Conservation (phyloP, 106 monocot genomes). For the Iris macrosiphon region DNA sequence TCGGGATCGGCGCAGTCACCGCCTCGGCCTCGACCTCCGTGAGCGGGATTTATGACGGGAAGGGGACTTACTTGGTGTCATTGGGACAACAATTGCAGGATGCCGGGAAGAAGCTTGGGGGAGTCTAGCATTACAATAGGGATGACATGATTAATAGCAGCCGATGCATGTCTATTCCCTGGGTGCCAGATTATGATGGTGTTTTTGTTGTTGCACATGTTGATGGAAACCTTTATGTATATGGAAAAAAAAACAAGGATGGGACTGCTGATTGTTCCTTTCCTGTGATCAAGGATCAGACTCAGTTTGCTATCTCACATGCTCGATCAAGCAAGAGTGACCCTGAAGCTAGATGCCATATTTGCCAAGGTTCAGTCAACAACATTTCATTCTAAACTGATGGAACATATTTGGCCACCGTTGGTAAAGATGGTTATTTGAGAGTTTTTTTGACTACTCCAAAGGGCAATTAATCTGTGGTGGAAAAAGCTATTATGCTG, state of each 20-base stretch:
- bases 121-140: too few relatives aligned
- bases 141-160: too few relatives aligned
- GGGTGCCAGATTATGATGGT: too few relatives aligned
- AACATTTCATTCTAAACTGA: constrained; percentile 82
- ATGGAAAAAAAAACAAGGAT: constrained; percentile 48
- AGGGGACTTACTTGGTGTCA: too few relatives aligned
- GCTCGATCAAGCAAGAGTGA: constrained; percentile 79
- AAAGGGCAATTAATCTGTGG: constrained; percentile 86
- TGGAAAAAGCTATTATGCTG: constrained; percentile 98
- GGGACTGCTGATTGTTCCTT: constrained; percentile 58
- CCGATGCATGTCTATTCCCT: too few relatives aligned
- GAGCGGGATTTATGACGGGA: too few relatives aligned
- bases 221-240: too few relatives aligned
- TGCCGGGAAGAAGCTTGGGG: too few relatives aligned
- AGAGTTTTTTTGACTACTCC: constrained; percentile 89
- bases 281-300: constrained; percentile 54
- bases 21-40: too few relatives aligned
- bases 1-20: too few relatives aligned
- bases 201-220: too few relatives aligned
- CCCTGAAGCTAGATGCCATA: constrained; percentile 89
- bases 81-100: too few relatives aligned
- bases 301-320: constrained; percentile 56
- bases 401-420: constrained; percentile 75
- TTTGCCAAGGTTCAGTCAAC: constrained; percentile 94
- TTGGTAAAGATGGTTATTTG: constrained; percentile 95